These are phyloP conservation scores for Dactylellina parvicollis DNA, from an alignment of 2,329 filamentous ascomycete genomes.

Conservation along the genomic window DNA sequence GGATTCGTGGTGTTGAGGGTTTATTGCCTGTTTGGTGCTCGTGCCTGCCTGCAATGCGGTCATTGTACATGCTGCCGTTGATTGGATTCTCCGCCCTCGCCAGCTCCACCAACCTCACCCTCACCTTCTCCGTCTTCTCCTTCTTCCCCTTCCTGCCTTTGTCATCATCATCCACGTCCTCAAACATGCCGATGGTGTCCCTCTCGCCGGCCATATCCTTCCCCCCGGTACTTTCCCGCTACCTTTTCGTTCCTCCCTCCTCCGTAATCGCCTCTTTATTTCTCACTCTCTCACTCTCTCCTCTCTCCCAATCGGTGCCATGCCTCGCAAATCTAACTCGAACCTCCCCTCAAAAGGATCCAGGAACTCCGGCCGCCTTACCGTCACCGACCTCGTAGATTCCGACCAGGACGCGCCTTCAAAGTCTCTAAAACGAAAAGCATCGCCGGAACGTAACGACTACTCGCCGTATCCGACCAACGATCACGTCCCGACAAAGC, in stretches of 20 bases:
- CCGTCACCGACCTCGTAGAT: slow-evolving; percentile 50
- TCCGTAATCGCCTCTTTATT: background rate
- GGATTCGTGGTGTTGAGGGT: slow-evolving; percentile 2
- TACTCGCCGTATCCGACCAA: slow-evolving; percentile 27
- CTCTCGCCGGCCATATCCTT: background rate
- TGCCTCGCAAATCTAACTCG: slow-evolving; percentile 33
- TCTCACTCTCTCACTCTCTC: background rate
- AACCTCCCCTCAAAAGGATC: slow-evolving; percentile 23
- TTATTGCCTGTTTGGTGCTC: slow-evolving; percentile 5
- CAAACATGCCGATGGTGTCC: background rate
- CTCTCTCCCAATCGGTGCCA: no score
- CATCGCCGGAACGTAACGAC: slow-evolving; percentile 44
- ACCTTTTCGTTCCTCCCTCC: background rate
- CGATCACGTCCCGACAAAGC: slow-evolving; percentile 36
- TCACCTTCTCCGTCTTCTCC: background rate
- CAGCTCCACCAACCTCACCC: background rate
- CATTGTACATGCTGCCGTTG: background rate
- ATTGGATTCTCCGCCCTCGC: background rate
- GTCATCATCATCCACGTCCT: background rate
- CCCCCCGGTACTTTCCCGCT: no score
- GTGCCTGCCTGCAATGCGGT: background rate
- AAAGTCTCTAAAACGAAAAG: slow-evolving; percentile 48
- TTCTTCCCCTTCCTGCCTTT: background rate
- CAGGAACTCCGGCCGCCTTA: slow-evolving; percentile 37
- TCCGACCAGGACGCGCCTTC: slow-evolving; percentile 51